Evolutionary conservation across 805 yeast genomes (phyloP).

Genomic region (Spathaspora arborariae): DNA sequence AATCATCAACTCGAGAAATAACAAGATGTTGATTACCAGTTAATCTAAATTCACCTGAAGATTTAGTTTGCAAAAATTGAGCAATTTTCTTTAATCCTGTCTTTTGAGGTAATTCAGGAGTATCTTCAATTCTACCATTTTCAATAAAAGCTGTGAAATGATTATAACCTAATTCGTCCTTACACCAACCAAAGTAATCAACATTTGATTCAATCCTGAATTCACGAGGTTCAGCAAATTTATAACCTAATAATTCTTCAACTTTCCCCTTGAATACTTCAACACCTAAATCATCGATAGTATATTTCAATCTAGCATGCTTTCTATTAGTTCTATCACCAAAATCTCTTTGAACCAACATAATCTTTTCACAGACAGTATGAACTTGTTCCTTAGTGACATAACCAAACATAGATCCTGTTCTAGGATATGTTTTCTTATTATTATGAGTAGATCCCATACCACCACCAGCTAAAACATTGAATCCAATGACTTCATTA

Average conservation of each 20-base stretch:
- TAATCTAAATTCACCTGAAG: conserved; percentile 79
- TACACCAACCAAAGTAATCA: conserved; percentile 92
- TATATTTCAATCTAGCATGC: conserved; percentile 96
- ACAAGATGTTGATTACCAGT: conserved; percentile 95
- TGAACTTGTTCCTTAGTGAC: conserved; percentile 64
- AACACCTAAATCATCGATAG: conserved; percentile 90
- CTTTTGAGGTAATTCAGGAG: conserved; percentile 85
- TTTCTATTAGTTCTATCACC: conserved; percentile 97
- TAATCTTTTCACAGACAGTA: conserved; percentile 81
- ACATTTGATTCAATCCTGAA: conserved; percentile 82
- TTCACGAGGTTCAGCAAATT: conserved; percentile 65
- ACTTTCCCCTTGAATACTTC: conserved; percentile 76
- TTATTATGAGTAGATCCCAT: conserved; percentile 98
- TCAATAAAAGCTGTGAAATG: conserved; percentile 94
- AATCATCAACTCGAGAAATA: conserved; percentile 68
- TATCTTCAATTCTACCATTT: conserved; percentile 94
- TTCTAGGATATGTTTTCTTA: conserved; percentile 92
- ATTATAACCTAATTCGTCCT: conserved; percentile 77
- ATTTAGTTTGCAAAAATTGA: conserved; percentile 52
- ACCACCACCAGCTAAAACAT: conserved; percentile 94
- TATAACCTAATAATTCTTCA: conserved; percentile 77
- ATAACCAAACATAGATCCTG: conserved; percentile 85
- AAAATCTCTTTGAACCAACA: conserved; percentile 90
- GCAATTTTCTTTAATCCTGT: conserved; percentile 82
- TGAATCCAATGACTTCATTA: conserved; percentile 72